Percentiles rank a stretch among this genome's conserved stretches.
These are phyloP conservation scores for Fraxinus albicans DNA, from an alignment of 305 asterid species.

Conservation along the genomic window DNA sequence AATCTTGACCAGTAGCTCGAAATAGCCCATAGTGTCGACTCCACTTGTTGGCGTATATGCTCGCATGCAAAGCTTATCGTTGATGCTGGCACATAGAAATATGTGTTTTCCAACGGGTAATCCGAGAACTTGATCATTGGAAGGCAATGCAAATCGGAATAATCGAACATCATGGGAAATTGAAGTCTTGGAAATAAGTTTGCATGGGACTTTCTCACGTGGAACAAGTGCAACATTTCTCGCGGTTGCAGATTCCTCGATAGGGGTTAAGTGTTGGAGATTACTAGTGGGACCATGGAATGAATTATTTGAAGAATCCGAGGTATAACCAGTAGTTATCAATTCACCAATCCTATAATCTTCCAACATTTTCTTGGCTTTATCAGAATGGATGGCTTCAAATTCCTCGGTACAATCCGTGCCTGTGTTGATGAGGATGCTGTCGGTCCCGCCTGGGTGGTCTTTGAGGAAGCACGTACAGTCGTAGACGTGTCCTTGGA, in stretches of 20 bases:
- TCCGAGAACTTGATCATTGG: constrained; percentile 66
- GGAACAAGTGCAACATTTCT: constrained; percentile 55
- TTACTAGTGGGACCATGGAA: constrained; percentile 60
- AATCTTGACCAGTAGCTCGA: constrained; percentile 73
- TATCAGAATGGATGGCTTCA: constrained; percentile 85
- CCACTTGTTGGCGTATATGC: constrained; percentile 86
- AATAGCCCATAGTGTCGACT: constrained; percentile 58
- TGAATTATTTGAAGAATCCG: constrained; percentile 69
- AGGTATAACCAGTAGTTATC: constrained; percentile 60
- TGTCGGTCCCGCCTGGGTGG: constrained; percentile 91
- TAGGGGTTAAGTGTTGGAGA: constrained; percentile 38
- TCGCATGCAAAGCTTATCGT: constrained; percentile 81
- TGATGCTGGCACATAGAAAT: constrained; percentile 59
- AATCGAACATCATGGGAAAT: constrained; percentile 70
- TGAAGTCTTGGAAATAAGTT: constrained; percentile 48
- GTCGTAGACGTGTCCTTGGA: constrained; percentile 86
- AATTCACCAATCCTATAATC: constrained; percentile 79
- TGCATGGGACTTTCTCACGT: constrained; percentile 68
- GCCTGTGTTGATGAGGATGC: constrained; percentile 88
- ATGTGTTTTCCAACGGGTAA: constrained; percentile 83
- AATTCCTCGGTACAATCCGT: constrained; percentile 90
- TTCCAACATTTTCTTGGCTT: constrained; percentile 71
- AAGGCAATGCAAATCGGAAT: constrained; percentile 65
- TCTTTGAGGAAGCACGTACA: constrained; percentile 71
- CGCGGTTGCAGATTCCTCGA: constrained; percentile 41